Conservation (phyloP, 371 early-diverging fungal genomes). For the Encephalitozoon romaleae region DNA sequence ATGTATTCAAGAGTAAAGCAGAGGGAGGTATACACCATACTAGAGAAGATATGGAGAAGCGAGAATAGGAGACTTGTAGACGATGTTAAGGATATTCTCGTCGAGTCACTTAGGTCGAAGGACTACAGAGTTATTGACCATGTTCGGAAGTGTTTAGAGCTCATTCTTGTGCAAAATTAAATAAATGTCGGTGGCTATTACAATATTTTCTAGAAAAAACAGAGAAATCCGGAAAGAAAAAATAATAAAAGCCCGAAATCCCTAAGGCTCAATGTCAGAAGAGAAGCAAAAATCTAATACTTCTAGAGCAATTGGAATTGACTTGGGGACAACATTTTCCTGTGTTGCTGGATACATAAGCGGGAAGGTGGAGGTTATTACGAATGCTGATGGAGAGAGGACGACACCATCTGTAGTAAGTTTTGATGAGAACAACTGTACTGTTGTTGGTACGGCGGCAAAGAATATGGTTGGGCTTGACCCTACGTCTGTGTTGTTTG, state of each 20-base stretch:
- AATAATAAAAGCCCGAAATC: background rate
- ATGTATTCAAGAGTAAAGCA: constrained; percentile 1
- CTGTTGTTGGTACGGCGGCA: constrained; percentile 80
- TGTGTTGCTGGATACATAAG: constrained; percentile 90
- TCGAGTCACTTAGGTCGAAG: background rate
- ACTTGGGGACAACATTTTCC: constrained; percentile 97
- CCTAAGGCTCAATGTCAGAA: background rate
- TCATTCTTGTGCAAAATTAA: background rate
- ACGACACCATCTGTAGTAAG: constrained; percentile 84
- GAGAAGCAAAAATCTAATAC: constrained; percentile 43
- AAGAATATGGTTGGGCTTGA: constrained; percentile 82
- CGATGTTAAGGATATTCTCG: background rate
- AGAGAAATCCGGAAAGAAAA: constrained; percentile 11
- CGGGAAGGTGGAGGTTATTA: constrained; percentile 66
- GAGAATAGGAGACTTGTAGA: constrained; percentile 1
- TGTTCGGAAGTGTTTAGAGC: background rate
- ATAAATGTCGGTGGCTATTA: background rate
- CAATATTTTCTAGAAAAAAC: constrained; percentile 6
- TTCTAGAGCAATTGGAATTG: constrained; percentile 61
- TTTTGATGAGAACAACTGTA: constrained; percentile 72
- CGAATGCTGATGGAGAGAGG: constrained; percentile 89
- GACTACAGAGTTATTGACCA: constrained; percentile 2
- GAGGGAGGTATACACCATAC: constrained; percentile 1
- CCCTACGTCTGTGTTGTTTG: constrained; percentile 76
- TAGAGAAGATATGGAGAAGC: background rate